Conservation (phyloP, 495 filamentous ascomycete genomes). For the Durotheca rogersii region DNA sequence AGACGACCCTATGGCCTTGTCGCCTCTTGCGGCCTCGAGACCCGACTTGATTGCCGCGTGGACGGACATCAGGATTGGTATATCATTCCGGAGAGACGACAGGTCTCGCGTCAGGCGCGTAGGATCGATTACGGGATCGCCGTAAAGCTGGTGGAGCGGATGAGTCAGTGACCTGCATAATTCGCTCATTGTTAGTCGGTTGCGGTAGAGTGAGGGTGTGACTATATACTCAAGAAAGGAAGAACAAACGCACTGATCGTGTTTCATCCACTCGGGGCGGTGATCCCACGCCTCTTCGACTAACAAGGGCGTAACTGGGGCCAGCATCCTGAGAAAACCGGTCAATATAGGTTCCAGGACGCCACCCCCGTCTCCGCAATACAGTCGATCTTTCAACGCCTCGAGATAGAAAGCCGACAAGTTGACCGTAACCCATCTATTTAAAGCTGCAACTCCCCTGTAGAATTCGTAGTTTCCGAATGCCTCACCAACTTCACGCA, state of each 20-base stretch:
- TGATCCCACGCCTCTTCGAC: slow-evolving; percentile 88
- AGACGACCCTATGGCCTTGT: slow-evolving; percentile 70
- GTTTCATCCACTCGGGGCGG: slow-evolving; percentile 62
- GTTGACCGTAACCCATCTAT: slow-evolving; percentile 75
- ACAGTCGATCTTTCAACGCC: slow-evolving; percentile 83
- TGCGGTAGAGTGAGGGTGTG: no score
- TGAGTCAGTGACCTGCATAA: slow-evolving; percentile 30
- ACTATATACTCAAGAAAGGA: slow-evolving; percentile 8
- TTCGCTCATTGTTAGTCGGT: neutral
- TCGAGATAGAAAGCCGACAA: slow-evolving; percentile 95
- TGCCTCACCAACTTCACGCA: slow-evolving; percentile 57
- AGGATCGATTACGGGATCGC: slow-evolving; percentile 39
- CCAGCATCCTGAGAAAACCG: slow-evolving; percentile 72
- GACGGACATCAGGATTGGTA: slow-evolving; percentile 58
- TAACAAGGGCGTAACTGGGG: slow-evolving; percentile 78
- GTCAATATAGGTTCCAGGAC: slow-evolving; percentile 69
- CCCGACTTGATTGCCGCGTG: slow-evolving; percentile 64
- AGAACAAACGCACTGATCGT: slow-evolving; percentile 33
- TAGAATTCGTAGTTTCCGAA: slow-evolving; percentile 78
- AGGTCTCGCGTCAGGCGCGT: slow-evolving; percentile 35
- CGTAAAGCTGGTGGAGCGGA: slow-evolving; percentile 47
- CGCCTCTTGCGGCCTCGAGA: slow-evolving; percentile 65
- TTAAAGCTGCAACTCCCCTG: slow-evolving; percentile 70
- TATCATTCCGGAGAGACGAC: slow-evolving; percentile 43
- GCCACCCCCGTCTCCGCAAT: slow-evolving; percentile 68